Base-by-base conservation (phyloP, 2,329 filamentous ascomycete genomes). In the Calonectria multiphialidica region DNA sequence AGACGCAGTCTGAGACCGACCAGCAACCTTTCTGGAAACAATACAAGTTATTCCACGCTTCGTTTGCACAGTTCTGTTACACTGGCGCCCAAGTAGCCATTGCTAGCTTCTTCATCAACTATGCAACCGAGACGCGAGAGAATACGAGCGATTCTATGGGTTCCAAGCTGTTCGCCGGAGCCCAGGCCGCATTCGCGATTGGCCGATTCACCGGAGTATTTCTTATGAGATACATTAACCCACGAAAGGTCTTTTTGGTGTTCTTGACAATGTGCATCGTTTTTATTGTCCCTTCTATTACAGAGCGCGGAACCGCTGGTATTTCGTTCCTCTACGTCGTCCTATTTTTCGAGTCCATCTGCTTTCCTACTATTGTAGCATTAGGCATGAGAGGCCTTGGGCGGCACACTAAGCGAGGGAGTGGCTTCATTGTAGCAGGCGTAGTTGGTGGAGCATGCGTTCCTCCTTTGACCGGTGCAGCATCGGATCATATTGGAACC, bases 291-390 rank as follows among this genome's bases (percentile, higher is more conserved):
- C 86, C 88, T 1, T 80, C 88, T 44, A 88, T 88, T 75, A 87
- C 87, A 0, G 82, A 86, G 70, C 76, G 82, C 13, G 86, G 84
- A n/a, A 85, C 87, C 74, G 82, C 81, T 0, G 88, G 88, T 53
- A 84, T 91, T 73, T 85, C 87, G 6, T 91, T 95, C 87, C 88
- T 95, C 35, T 94, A 91, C 82, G 74, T 94, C 12, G 90, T 92
- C 8, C 87, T 95, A 28, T 95, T 96, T 86, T 96, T 96, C 83
- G 94, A 95, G 83, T 93, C 90, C 5, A 93, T 95, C 79, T 93
- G 92, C 82, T 96, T 96, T 86, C 94, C 94, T 0, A 95, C 93
- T 21, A 95, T 96, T 78, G 91, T 96, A 35, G 93, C 93, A 5
- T 87, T 96, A 3, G 93, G 93, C 10, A 94, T 95, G 86, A 89